phyloP scores from a whole-genome alignment of 75 land plant genomes.

The Isoetes taiwanensis region DNA sequence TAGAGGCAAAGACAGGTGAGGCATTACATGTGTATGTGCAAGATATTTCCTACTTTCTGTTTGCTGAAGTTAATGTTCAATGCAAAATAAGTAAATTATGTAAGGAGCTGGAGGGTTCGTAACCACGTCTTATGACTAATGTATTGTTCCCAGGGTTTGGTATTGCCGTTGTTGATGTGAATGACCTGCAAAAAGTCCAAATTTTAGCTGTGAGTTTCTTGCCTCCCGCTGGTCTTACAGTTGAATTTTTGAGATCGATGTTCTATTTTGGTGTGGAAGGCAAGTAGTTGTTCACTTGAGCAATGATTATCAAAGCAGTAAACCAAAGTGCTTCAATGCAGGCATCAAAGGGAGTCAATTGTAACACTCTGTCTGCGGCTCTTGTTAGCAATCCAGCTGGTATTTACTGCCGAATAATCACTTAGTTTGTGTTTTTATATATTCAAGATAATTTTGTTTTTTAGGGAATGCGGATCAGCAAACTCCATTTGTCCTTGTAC shows the following conservation, averaged over 20 bases:
- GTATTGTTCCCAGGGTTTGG: slow-evolving; percentile 18
- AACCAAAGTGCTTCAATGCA: neutral
- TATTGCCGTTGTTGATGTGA: slow-evolving; percentile 38
- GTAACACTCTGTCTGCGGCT: slow-evolving; percentile 8
- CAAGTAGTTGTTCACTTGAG: neutral
- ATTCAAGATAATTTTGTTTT: neutral
- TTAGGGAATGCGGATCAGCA: slow-evolving; percentile 45
- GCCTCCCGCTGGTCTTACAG: neutral
- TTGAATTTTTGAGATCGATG: neutral
- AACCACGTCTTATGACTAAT: too few relatives aligned
- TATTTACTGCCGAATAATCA: neutral
- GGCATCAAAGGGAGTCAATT: slow-evolving; percentile 38
- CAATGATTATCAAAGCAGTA: neutral
- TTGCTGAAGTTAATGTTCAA: neutral
- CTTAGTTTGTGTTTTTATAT: neutral
- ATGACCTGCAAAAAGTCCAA: slow-evolving; percentile 31
- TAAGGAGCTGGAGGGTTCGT: too few relatives aligned
- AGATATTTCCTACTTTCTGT: neutral
- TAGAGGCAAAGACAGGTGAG: slow-evolving; percentile 33
- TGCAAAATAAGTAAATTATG: too few relatives aligned
- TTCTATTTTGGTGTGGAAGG: neutral
- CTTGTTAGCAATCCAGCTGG: slow-evolving; percentile 36
- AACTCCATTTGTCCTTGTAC: slow-evolving; percentile 35
- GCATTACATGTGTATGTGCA: neutral
- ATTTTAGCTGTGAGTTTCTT: slow-evolving; percentile 30